Base-by-base conservation (phyloP, 139 green algal genomes). In the Micromonas commoda region DNA sequence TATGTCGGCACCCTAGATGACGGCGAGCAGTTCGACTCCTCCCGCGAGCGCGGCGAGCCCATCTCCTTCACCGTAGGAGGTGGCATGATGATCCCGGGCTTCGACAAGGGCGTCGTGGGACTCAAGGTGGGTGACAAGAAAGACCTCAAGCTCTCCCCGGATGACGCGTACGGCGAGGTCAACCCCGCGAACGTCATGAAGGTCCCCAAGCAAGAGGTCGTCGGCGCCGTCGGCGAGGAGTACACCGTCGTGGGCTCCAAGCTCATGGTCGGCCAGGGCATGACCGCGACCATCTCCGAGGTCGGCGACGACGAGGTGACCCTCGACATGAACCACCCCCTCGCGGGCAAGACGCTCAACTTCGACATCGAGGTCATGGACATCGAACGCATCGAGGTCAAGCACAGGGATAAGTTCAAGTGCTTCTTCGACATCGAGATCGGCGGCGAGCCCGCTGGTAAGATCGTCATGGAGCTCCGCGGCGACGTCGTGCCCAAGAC, bases 351-450 rank as follows among this genome's bases (percentile, higher is more conserved):
- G 70, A 78, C 69, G 35, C 45, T 82, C 53, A 82, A 78, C 32
- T 82, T 82, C 52, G 78, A 82, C 24, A 78, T 82, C 6, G 78
- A 82, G 70, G 29, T 82, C 26, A 82, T 78, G 71, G 20, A 23
- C 64, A 67, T 82, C 39, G 54, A 77, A 20, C 78, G 78, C 34
- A 29, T 79, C 24, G 78, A 82, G 5, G 69, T 82, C 28, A 82
- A 82, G 39, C 26, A 82, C 70, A 74, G 69, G 16, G 69, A 74
- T 9, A 33, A 63, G 19, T 82, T 82, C 83, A 88, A 88, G 69
- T 85, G 89, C 9, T 89, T 80, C 67, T 89, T 89, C 53, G 85
- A 89, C 31, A 71, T 89, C 29, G 68, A 81, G n/a, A 86, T 89
- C 45, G 82, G 77, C 68, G 85, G 84, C 54, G 71, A 86, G 37